phyloP scores from a whole-genome alignment of 1,284 basidiomycete species.

The Inonotus obliquus region DNA sequence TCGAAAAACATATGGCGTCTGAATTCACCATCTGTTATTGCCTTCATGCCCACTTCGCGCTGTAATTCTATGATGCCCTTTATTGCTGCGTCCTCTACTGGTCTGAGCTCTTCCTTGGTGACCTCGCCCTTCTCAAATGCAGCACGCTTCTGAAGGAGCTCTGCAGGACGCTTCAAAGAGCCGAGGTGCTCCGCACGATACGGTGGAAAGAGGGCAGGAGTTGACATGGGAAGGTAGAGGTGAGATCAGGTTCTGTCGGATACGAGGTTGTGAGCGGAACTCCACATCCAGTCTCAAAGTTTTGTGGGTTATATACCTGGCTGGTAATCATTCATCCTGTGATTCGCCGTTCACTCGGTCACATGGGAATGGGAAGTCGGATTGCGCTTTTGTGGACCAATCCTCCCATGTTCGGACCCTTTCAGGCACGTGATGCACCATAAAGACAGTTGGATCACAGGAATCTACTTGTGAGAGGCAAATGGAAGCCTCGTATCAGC shows the following conservation, averaged over 20 bases:
- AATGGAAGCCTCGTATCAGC: not conserved
- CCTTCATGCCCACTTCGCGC: slow-evolving; percentile 37
- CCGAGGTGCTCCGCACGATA: slow-evolving; percentile 42
- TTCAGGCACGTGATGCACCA: not conserved
- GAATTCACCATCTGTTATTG: slow-evolving; percentile 49
- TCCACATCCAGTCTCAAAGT: not conserved
- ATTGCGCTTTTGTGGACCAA: not conserved
- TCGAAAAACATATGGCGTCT: slow-evolving; percentile 3
- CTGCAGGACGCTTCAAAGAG: slow-evolving; percentile 41
- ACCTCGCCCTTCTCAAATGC: slow-evolving; percentile 33
- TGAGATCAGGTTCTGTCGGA: not conserved
- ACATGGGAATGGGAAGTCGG: not conserved
- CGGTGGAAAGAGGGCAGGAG: slow-evolving; percentile 26
- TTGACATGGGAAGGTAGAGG: slow-evolving; percentile 1
- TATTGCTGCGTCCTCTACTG: slow-evolving; percentile 43
- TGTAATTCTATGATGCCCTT: slow-evolving; percentile 38
- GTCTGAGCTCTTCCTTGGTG: slow-evolving; percentile 33
- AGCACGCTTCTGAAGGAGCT: slow-evolving; percentile 38
- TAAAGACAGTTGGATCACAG: not conserved
- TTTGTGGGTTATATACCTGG: not conserved
- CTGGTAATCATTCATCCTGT: slow-evolving; percentile 2
- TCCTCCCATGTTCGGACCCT: not conserved
- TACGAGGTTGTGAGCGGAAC: not conserved
- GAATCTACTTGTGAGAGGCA: not conserved
- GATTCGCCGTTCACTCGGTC: not conserved